A percentile compares a stretch with the other conserved stretches of the same genome.
These are phyloP conservation scores for Nematodospora valgi DNA, from an alignment of 805 yeast genomes.

Conservation along the genomic window DNA sequence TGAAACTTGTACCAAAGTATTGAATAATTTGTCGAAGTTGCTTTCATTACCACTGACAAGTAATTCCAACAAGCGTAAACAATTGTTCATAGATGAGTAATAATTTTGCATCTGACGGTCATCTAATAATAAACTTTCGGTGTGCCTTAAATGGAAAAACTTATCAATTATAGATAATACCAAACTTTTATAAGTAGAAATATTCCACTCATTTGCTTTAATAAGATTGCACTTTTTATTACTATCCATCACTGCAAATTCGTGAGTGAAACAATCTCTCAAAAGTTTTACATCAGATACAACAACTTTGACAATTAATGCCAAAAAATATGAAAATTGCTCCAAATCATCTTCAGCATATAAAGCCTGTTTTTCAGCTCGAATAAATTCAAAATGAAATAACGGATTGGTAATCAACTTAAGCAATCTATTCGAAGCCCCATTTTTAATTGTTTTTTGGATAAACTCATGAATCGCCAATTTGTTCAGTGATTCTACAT, in stretches of 20 bases:
- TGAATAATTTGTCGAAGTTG: conserved; percentile 45
- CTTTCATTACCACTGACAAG: conserved; percentile 58
- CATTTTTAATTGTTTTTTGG: conserved; percentile 29
- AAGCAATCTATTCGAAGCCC: conserved; percentile 59
- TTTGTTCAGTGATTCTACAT: conserved; percentile 12
- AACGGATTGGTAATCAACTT: conserved; percentile 57
- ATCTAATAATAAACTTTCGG: conserved; percentile 18
- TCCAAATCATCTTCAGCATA: conserved; percentile 56
- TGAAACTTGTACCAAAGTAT: conserved; percentile 36
- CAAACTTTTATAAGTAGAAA: conserved; percentile 62
- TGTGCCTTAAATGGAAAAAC: conserved; percentile 36
- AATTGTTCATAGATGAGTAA: conserved; percentile 29
- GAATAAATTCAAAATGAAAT: conserved; percentile 36
- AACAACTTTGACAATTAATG: conserved; percentile 51
- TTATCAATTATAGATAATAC: conserved; percentile 43
- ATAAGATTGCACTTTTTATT: conserved; percentile 39
- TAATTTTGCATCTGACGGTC: conserved; percentile 14
- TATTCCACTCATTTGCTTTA: conserved; percentile 42
- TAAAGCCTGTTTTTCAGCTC: conserved; percentile 20
- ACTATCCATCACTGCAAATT: conserved; percentile 52
- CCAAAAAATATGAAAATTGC: conserved; percentile 59
- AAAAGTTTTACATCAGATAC: conserved; percentile 40
- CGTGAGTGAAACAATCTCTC: conserved; percentile 50
- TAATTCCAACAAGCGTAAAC: conserved; percentile 40
- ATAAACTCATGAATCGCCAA: conserved; percentile 14